Percentiles rank a stretch among this genome's conserved stretches.
phyloP scores from a whole-genome alignment of 768 basidiomycete genomes.

The Podaxis sp. region DNA sequence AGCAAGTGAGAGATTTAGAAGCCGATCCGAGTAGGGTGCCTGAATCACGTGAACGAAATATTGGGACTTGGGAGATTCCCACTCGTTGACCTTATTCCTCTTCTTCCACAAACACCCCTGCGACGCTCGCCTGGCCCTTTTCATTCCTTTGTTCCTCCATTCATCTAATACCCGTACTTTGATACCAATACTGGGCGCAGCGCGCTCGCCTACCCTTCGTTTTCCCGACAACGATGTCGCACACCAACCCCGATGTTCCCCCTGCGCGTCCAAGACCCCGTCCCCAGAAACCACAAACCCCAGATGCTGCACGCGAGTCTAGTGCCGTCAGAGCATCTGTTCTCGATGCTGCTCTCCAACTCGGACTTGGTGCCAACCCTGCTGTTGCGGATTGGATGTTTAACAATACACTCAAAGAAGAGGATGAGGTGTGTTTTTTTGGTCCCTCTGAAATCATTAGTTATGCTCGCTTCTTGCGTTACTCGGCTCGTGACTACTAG shows the following conservation, averaged over 20 bases:
- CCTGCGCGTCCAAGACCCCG: constrained; percentile 1
- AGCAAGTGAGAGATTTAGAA: not conserved
- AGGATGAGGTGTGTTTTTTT: constrained; percentile 35
- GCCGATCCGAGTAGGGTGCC: constrained; percentile 2
- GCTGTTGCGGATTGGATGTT: constrained; percentile 74
- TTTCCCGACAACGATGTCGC: not conserved
- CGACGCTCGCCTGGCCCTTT: not conserved
- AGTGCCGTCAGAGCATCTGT: constrained; percentile 68
- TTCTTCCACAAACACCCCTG: not conserved
- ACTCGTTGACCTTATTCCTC: constrained; percentile 2
- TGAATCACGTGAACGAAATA: constrained; percentile 3
- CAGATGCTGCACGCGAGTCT: constrained; percentile 42
- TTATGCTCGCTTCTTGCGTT: constrained; percentile 4
- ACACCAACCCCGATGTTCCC: not conserved
- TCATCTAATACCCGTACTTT: not conserved
- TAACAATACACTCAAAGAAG: constrained; percentile 55
- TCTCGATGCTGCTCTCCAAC: constrained; percentile 67
- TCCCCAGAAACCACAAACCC: constrained; percentile 1
- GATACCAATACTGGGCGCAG: not conserved
- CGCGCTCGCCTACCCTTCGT: not conserved
- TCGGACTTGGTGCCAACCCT: constrained; percentile 59
- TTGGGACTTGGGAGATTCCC: not conserved
- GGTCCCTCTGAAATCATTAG: not conserved
- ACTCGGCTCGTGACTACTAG: not conserved
- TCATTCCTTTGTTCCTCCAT: not conserved